Evolutionary conservation across 768 basidiomycete genomes (phyloP), one percentile per base, ranked within the genome.

Genomic region (Lyophyllum atratum): DNA sequence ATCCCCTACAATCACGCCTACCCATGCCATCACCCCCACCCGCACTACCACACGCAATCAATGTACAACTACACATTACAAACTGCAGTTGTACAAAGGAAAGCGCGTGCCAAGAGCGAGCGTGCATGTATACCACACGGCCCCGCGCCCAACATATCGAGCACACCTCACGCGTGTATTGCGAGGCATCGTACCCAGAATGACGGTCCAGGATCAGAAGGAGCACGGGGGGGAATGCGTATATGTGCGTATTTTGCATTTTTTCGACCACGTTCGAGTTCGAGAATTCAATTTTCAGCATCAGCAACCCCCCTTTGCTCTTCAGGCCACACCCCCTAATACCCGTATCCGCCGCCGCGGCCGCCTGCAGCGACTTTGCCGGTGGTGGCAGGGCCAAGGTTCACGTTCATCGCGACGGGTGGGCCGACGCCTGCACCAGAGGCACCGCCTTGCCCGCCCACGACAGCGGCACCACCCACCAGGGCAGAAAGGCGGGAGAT

Each of bases 401-500:
- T 75, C 37, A 80, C 77, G 56, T 76, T 79, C 75, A 80, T 79
- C 62, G 77, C 76, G 29, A 80, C 76, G 15, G 79, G 77, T 46
- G 77, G 79, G 11, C 69, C 71, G 25, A 37, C 34, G 14, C 69
- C 68, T n/a, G 69, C 67, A 14, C 68, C 68, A 8, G 59, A 52
- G 40, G 58, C 59, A 22, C 67, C 64, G n/a, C 66, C 67, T 19
- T 71, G 66, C 4, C 66, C 61, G 15, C 73, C 74, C 1, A 76
- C 85, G 54, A 89, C 82, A 34, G 81, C 85, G 0, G 80, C 78
- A n/a, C 78, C 82, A 4, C 88, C 87, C 0, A 91, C 87, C 31
- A 91, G 80, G 1, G 89, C 80, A 1, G 84, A 83, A 0, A 99
- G 80, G 2, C 95, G 85, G 10, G 90, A 85, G 50, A 98, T 90